Conservation (phyloP, 129 eudicot genomes). For the Pulicaria dysenterica region DNA sequence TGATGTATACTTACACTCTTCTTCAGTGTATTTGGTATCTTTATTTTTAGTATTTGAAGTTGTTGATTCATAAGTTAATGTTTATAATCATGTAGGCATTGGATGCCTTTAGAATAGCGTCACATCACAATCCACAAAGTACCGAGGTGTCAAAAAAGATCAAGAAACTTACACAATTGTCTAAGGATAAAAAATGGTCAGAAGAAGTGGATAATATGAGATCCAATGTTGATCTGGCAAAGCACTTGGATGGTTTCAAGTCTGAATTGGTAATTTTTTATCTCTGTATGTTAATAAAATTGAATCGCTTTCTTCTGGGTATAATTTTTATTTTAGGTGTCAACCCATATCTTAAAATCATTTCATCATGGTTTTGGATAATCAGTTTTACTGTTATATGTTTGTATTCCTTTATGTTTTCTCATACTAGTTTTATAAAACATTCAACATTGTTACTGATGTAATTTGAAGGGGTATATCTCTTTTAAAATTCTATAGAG, state of each 20-base stretch:
- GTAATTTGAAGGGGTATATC: not conserved
- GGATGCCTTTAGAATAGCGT: constrained; percentile 72
- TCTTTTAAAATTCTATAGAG: not conserved
- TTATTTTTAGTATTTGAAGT: not conserved
- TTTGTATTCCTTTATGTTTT: not conserved
- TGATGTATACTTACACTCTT: constrained; percentile 50
- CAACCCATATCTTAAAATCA: too few relatives aligned
- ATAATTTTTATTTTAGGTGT: too few relatives aligned
- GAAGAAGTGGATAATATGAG: constrained; percentile 76
- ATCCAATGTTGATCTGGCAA: constrained; percentile 78
- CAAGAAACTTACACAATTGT: constrained; percentile 73
- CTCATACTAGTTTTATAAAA: not conserved
- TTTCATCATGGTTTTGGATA: not conserved
- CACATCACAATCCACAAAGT: constrained; percentile 81
- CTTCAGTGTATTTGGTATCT: constrained; percentile 12
- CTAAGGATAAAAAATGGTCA: constrained; percentile 70
- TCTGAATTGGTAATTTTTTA: constrained; percentile 62
- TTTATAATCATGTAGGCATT: constrained; percentile 60
- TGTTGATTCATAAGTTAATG: constrained; percentile 21
- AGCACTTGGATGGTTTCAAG: constrained; percentile 70
- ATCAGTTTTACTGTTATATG: not conserved
- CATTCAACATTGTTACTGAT: constrained; percentile 1
- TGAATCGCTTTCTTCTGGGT: not conserved
- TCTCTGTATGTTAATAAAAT: not conserved
- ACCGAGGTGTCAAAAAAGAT: constrained; percentile 92